Evolutionary conservation across 2,329 filamentous ascomycete species (phyloP), one percentile per base, ranked within the genome.

Genomic region (Rosellinia necatrix): DNA sequence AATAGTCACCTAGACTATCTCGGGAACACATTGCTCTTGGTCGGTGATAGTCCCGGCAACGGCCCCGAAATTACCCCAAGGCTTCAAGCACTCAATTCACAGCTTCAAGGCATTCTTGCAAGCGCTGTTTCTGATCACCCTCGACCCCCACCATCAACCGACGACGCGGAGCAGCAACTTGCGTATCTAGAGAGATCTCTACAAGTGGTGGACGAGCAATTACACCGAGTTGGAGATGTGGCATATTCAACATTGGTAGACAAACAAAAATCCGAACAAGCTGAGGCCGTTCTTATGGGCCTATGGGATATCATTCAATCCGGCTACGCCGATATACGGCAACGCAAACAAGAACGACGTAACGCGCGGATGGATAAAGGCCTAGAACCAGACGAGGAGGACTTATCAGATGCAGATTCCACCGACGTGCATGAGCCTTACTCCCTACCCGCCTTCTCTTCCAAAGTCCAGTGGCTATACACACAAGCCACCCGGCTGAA

Each of bases 391-490:
- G 85, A 88, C 32, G 81, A 84, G 12, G 84, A 87, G 22, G 82
- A 84, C 35, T 72, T 84, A 57, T 85, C 84, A 2, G 84, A 84
- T 21, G 84, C 86, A 56, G 86, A 89, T 59, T 79, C 79, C 15
- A 78, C 80, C 52, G 78, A 84, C 61, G 68, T 76, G 21, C 78
- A 79, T 54, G 85, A 89, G 64, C 65, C 80, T 1, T 96, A 90
- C 74, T 89, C 88, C 1, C 75, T 96, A 3, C 78, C 82, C 19
- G 90, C 87, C 17, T 96, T 97, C 71, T 88, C 86, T 13, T 78
- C 83, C 7, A 91, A 90, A 67, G 86, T 97, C 1, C 88, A 92
- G 66, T 89, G 86, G 75, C 77, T 97, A 4, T 91, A 92, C 68
- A 80, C 81, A 35, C 89, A 91, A 56, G 84, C 91, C n/a, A 88